Base-by-base conservation (phyloP, 1,284 basidiomycete genomes). In the Ganoderma multipileum region DNA sequence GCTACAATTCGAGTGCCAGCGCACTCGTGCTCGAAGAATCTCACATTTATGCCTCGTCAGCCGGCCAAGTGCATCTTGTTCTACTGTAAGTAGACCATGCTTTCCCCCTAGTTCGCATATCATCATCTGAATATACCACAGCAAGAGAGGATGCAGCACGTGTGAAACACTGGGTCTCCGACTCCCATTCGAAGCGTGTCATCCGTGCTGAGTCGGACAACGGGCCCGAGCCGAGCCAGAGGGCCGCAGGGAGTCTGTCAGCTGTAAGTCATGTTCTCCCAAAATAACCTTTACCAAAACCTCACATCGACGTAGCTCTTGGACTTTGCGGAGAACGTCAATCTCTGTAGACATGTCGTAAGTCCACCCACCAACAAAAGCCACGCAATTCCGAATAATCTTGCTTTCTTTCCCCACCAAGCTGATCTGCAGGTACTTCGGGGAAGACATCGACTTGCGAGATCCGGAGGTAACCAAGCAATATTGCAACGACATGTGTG, bases 381-480 rank as follows among this genome's bases (percentile, higher is more conserved):
- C 6, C 11, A 23, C 23, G 12, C 12, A 52, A 5, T 14, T 8
- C n/a, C 54, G 8, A 33, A 4, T 55, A 9, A 30, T 1, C 3
- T 11, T 14, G 6, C 30, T 9, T 5, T 14, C 18, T 12, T 26
- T 16, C 58, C 18, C 7, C 11, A 14, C 12, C 36, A 59, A 94
- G 92, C 83, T 85, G 2, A 90, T 96, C 67, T 95, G 95, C 75
- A 87, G 88, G 54, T 95, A 94, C 77, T 96, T 97, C 75, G 95
- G 93, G 0, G 95, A 96, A 78, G 76, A 79, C 2, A 88, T 95
- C 54, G 85, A 93, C 72, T 76, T 81, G 3, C 79, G 76, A 5
- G 84, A 93, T 70, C 71, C 81, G 2, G 82, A 82, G 7, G 73
- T 84, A 5, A 78, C 86, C 63, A 84, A 85, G 67, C 76, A 78